Percentiles rank a stretch among this genome's conserved stretches.
These are phyloP conservation scores for Aspergillus olivimuriae DNA, from an alignment of 495 filamentous ascomycete genomes.

Conservation along the genomic window DNA sequence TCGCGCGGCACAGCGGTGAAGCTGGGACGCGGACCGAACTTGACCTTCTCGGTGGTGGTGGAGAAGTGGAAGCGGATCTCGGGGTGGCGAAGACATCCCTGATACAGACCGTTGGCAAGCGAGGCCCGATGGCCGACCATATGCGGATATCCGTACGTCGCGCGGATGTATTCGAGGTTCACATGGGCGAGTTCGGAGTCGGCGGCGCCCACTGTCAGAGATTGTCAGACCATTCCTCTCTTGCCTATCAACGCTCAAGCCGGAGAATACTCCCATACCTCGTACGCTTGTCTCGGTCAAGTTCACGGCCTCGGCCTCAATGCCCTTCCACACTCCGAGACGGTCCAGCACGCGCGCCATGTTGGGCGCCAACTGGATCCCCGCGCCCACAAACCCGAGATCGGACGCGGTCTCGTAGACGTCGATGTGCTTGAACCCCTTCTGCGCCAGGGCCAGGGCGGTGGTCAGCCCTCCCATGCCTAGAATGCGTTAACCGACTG, in stretches of 20 bases:
- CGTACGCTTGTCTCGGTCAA: constrained; percentile 48
- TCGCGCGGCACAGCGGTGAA: constrained; percentile 54
- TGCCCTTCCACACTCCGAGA: constrained; percentile 62
- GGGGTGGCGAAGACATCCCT: constrained; percentile 56
- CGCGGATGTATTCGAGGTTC: constrained; percentile 56
- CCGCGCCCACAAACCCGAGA: constrained; percentile 75
- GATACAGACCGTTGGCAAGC: constrained; percentile 61
- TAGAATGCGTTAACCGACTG: constrained; percentile 13
- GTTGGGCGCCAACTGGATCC: constrained; percentile 77
- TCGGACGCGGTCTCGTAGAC: constrained; percentile 69
- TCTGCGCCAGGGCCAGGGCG: constrained; percentile 65
- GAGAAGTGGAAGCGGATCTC: constrained; percentile 66
- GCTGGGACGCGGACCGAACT: constrained; percentile 46
- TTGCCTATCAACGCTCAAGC: background rate
- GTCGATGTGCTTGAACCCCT: constrained; percentile 65
- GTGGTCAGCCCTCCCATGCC: constrained; percentile 73
- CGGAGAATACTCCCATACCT: constrained; percentile 25
- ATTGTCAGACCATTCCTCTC: background rate
- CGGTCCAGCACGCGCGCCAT: constrained; percentile 68
- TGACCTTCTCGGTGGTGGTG: constrained; percentile 44
- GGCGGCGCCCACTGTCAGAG: constrained; percentile 57
- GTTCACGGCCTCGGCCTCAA: constrained; percentile 56
- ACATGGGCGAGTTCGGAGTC: constrained; percentile 65
- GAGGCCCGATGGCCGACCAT: constrained; percentile 73
- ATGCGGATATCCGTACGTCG: constrained; percentile 66